Conservation (phyloP, 148 eudicot genomes). For the Persicaria maculosa region DNA sequence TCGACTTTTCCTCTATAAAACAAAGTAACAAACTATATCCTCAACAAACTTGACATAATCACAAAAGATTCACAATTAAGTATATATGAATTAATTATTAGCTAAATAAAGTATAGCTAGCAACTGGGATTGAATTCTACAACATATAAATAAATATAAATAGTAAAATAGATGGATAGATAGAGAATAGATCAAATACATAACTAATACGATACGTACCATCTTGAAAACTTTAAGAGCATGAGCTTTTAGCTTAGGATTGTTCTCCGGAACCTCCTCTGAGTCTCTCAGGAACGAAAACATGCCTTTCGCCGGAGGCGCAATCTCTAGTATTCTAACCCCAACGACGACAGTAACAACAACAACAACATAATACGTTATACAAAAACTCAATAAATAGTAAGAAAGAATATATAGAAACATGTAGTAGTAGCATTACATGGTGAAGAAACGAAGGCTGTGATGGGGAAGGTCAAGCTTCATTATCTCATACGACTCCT, state of each 20-base stretch:
- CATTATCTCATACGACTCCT: constrained; percentile 6
- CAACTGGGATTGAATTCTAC: too few relatives aligned
- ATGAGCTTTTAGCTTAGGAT: constrained; percentile 1
- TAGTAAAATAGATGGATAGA: too few relatives aligned
- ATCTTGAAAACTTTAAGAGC: not conserved
- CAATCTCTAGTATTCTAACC: not conserved
- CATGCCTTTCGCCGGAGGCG: not conserved
- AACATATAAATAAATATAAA: too few relatives aligned
- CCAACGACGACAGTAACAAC: not conserved
- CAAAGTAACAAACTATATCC: too few relatives aligned
- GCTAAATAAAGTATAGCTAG: too few relatives aligned
- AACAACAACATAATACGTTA: not conserved
- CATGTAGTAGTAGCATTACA: not conserved
- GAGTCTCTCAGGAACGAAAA: not conserved
- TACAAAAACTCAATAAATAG: too few relatives aligned
- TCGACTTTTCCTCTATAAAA: too few relatives aligned
- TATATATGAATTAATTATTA: too few relatives aligned
- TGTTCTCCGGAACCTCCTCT: not conserved
- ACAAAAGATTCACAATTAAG: too few relatives aligned
- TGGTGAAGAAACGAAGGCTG: constrained; percentile 4
- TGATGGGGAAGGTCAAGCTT: constrained; percentile 6
- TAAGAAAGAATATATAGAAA: too few relatives aligned
- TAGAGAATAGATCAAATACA: too few relatives aligned
- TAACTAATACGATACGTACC: not conserved
- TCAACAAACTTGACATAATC: too few relatives aligned